Evolutionary conservation across 2,329 filamentous ascomycete species (phyloP), one percentile per base, ranked within the genome.

Genomic region (Claviceps arundinis): DNA sequence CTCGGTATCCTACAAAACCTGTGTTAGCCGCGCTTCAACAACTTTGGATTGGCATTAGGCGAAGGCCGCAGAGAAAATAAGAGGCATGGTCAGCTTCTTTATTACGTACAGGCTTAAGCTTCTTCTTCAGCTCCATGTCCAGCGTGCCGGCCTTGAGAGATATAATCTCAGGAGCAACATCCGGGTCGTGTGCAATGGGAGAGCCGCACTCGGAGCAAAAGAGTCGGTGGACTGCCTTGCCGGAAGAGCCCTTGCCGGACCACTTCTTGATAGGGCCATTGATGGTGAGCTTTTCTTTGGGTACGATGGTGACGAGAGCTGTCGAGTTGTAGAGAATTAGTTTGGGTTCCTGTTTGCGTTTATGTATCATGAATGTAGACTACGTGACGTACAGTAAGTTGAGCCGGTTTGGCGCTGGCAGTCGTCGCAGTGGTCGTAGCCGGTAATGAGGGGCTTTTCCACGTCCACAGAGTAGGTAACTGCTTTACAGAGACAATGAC

Each of bases 361-460:
- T 24, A 17, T n/a, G 17, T 38, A 47, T 30, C 30, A 11, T 34
- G 9, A 11, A 34, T 4, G 30, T 11, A 34, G 30, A 34, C 30
- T 4, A 34, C 3, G 30, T 11, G 9, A 37, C 76, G 56, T 67
- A 81, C 78, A 85, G 67, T 85, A 85, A 53, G 82, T 84, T 17
- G 80, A 84, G 57, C 82, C 82, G 49, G 69, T 77, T 69, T 85
- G 82, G 62, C 82, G 80, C 69, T 85, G 82, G 74, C 82, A 85
- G 68, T 85, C 82, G 62, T 85, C 82, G 61, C 82, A 85, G 72
- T 85, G 82, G 64, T 85, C 84, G 65, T 85, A 85, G 57, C 76
- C 82, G 50, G 77, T 78, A 65, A 77, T 44, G 51, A 77, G 61
- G 50, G 75, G 75, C 48, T 66, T 69, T 26, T 77, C 75, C 54